Base-by-base conservation (phyloP, 345 rosid species). In the Sisymbrium altissimum region DNA sequence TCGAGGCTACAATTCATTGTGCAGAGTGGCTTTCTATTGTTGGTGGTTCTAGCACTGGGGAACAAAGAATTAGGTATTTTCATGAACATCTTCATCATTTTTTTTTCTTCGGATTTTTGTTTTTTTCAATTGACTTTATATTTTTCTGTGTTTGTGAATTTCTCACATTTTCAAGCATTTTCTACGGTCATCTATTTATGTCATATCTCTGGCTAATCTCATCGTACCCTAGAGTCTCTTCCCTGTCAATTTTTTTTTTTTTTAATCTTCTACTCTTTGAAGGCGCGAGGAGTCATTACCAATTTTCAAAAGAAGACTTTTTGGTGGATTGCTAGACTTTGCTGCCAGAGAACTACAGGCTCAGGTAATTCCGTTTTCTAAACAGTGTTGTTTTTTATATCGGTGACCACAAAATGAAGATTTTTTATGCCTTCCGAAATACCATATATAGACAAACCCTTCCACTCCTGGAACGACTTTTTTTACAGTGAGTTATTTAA, bases 1-100 rank as follows among this genome's bases (percentile, higher is more conserved):
- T 92, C 84, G 99, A 96, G 83, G 97, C 98, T 60, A 86, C 99
- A 74, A 89, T 96, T 86, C 99, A 96, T 85, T 96, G 99, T 90
- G 99, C 99, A 38, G 99, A 96, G 72, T 92, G 99, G 99, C 94
- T 96, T 67, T 92, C 97, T 77, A 92, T 95, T 11, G 89, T 90
- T 66, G 99, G 99, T 69, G 98, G 99, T 71, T 95, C 96, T 73
- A 87, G 97, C 85, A 92, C 97, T 32, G 98, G 99, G 76, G 96
- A 92, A 48, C 97, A 90, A 80, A 83, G 99, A 74, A 82, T 80
- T 76, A 92, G 99, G 99, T 92, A 86, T 35, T 50, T 64, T 38
- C 35, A 17, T 70, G n/a, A 54, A 38, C 71, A 32, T 29, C 66
- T 45, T 54, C 45, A 62, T n/a, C 52, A 55, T 29, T 17, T 63